phyloP scores from a whole-genome alignment of 441 rosid genomes.

The Pelargonium exstipulatum region DNA sequence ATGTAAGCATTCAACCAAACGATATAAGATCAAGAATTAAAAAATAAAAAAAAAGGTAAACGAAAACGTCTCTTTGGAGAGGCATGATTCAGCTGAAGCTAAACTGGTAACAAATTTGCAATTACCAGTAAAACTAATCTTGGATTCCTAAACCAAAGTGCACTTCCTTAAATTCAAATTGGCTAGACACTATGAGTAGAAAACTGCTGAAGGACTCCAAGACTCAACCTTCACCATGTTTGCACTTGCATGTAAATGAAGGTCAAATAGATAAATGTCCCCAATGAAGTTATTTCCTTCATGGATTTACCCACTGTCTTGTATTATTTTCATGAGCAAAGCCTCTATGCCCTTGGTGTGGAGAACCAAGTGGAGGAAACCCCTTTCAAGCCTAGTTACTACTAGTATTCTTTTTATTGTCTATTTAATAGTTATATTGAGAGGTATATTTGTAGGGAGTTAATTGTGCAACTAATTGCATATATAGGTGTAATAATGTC shows the following conservation, averaged over 20 bases:
- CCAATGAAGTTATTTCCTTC: not conserved
- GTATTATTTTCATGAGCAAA: constrained; percentile 1
- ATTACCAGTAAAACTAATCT: not conserved
- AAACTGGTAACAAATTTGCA: not conserved
- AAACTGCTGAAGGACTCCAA: not conserved
- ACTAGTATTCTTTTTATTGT: too few relatives aligned
- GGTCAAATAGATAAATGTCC: not conserved
- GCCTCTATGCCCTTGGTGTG: not conserved
- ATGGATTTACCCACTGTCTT: not conserved
- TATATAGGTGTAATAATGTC: too few relatives aligned
- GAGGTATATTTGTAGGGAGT: too few relatives aligned
- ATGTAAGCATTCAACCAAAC: not conserved
- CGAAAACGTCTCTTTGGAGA: not conserved
- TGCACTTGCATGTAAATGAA: not conserved
- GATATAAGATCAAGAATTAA: not conserved
- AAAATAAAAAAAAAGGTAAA: not conserved
- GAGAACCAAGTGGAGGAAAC: too few relatives aligned
- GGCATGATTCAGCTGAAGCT: not conserved
- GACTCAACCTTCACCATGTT: not conserved
- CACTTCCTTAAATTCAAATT: not conserved
- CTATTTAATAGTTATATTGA: too few relatives aligned
- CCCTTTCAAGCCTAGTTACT: too few relatives aligned
- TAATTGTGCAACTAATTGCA: too few relatives aligned
- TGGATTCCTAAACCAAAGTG: too few relatives aligned
- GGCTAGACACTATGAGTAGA: not conserved